Conservation (phyloP, 371 early-diverging fungal species). For the Apophysomyces ossiformis region DNA sequence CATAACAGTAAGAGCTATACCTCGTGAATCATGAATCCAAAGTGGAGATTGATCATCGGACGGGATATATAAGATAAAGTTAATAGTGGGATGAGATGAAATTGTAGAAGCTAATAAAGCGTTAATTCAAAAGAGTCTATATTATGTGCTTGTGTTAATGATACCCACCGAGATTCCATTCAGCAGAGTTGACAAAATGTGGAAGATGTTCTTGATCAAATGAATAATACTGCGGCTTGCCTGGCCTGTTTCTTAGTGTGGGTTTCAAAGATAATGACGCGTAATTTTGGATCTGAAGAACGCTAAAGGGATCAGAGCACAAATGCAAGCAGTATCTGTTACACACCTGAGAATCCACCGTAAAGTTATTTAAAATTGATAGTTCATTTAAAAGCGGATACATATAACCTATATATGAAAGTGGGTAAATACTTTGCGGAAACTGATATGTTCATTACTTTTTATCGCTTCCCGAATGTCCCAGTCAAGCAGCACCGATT, state of each 20-base stretch:
- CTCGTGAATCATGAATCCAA: conserved; percentile 62
- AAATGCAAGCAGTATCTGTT: neutral
- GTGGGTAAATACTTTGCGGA: neutral
- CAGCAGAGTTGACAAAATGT: conserved; percentile 87
- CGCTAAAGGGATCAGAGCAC: neutral
- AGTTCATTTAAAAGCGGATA: conserved; percentile 57
- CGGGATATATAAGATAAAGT: conserved; percentile 89
- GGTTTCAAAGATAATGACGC: conserved; percentile 73
- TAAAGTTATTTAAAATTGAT: conserved; percentile 56
- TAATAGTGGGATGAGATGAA: conserved; percentile 78
- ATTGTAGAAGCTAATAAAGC: conserved; percentile 74
- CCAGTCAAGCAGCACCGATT: conserved; percentile 67
- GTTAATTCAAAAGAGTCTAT: no score
- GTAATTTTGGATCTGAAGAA: conserved; percentile 68
- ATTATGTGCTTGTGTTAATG: no score
- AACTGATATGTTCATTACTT: conserved; percentile 34
- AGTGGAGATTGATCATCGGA: conserved; percentile 68
- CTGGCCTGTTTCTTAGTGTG: conserved; percentile 35
- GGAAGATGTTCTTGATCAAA: conserved; percentile 66
- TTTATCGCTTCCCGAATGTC: conserved; percentile 71
- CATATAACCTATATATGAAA: conserved; percentile 39
- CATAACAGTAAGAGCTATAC: conserved; percentile 21
- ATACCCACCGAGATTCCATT: conserved; percentile 81
- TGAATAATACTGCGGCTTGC: conserved; percentile 49
- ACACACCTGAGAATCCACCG: conserved; percentile 64